Base-by-base conservation (phyloP, 495 filamentous ascomycete genomes). In the Penicillium pulvis region DNA sequence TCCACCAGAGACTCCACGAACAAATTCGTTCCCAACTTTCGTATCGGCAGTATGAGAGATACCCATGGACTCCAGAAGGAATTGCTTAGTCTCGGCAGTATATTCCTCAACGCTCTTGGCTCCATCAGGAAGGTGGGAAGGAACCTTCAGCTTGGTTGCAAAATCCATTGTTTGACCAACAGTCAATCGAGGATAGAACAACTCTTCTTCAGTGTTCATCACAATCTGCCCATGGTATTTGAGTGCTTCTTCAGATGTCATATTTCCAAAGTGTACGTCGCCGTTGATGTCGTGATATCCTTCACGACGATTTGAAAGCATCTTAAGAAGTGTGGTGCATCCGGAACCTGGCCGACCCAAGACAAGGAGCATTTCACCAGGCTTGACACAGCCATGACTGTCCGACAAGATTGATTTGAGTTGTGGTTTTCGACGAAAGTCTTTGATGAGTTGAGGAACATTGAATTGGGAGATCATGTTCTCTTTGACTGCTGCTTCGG, bases 1-100 rank as follows among this genome's bases (percentile, higher is more conserved):
- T 53, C 91, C 91, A 54, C 91, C 91, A 33, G 83, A 87, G 0
- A 94, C 86, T 53, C 91, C 91, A 36, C 89, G 83, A 48, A 92
- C 81, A 55, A 87, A 90, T 55, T 91, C 89, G 68, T 93, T 90
- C 24, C 91, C 91, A 24, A 94, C 86, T 33, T 78, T 79, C 3
- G 91, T 93, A 71, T 93, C 84, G 55, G 83, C 78, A 0, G 90
- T 92, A 62, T 93, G 89, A 11, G 81, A 78, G 44, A 94, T 82
- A 50, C 89, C 88, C 60, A 92, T 86, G 70, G 89, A 85, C 31
- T 88, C 83, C 87, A 93, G 90, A 52, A 90, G 82, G 23, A 92
- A 87, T 65, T 92, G 87, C 12, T 86, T 77, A 71, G 90, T 80
- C 48, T 91, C 86, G 49, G 74, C 73, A 16, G 84, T 81, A 61